These are phyloP conservation scores for Piper longum DNA, from an alignment of 164 flowering plant genomes.

Conservation along the genomic window DNA sequence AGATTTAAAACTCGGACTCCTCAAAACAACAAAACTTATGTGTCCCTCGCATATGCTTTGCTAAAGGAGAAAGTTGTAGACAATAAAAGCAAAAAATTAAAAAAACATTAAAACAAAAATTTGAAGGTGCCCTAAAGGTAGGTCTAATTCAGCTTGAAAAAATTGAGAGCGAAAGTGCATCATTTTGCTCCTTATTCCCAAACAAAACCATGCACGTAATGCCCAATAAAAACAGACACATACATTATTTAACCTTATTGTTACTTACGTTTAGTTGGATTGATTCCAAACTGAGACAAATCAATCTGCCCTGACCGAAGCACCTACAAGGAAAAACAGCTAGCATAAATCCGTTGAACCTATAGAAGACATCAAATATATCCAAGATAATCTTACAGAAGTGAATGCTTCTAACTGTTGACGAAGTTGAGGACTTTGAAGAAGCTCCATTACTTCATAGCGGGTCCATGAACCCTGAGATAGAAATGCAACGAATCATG, in stretches of 20 bases:
- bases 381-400: conserved; percentile 39
- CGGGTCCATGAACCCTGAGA: too few species aligned
- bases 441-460: conserved; percentile 63
- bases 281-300: conserved; percentile 88
- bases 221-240: background rate
- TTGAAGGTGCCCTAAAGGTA: too few species aligned
- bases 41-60: too few species aligned
- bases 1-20: too few species aligned
- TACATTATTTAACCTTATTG: background rate
- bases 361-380: background rate
- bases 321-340: conserved; percentile 30
- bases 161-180: too few species aligned
- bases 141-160: too few species aligned
- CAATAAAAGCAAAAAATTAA: too few species aligned
- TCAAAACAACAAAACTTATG: too few species aligned
- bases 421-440: conserved; percentile 90
- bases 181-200: too few species aligned
- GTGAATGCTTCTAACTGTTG: conserved; percentile 95
- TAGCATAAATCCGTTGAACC: background rate
- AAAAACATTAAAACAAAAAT: too few species aligned
- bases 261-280: conserved; percentile 90
- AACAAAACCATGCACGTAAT: too few species aligned
- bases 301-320: conserved; percentile 93
- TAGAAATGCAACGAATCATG: background rate
- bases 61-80: too few species aligned